Evolutionary conservation across 768 basidiomycete species (phyloP).

Genomic region (Hebeloma cylindrosporum): DNA sequence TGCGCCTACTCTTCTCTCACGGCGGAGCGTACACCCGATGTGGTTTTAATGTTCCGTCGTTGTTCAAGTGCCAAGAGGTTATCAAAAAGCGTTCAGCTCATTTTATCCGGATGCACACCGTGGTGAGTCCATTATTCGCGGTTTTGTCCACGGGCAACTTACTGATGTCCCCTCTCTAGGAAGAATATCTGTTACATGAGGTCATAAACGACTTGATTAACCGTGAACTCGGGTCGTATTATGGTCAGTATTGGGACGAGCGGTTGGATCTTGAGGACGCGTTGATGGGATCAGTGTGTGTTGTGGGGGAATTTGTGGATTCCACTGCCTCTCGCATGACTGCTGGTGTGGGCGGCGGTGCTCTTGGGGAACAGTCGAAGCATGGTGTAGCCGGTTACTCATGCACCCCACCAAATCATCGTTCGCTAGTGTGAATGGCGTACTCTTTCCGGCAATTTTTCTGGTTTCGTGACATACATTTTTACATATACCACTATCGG

Average conservation of each 20-base stretch:
- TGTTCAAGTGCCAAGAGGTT: not conserved
- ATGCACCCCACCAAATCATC: too few species aligned
- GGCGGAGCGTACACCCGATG: conserved; percentile 3
- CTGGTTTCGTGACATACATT: too few species aligned
- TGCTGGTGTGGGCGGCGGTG: too few species aligned
- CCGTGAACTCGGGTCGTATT: not conserved
- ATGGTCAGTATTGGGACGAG: not conserved
- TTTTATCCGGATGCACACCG: not conserved
- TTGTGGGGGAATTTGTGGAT: too few species aligned
- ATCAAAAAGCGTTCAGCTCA: not conserved
- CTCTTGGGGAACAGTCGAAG: too few species aligned
- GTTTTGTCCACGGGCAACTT: not conserved
- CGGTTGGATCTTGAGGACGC: conserved; percentile 1
- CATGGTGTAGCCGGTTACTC: too few species aligned
- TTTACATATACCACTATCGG: too few species aligned
- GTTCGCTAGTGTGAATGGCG: too few species aligned
- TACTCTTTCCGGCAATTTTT: too few species aligned
- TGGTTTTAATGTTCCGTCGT: not conserved
- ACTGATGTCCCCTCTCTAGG: not conserved
- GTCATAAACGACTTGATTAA: not conserved
- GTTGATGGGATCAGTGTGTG: conserved; percentile 2
- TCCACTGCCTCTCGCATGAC: too few species aligned
- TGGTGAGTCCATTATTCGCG: not conserved
- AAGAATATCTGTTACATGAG: not conserved
- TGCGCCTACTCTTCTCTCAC: conserved; percentile 6